Percentiles rank a stretch among this genome's conserved stretches.
phyloP scores from a whole-genome alignment of 2,329 filamentous ascomycete genomes.

The Cytospora paraplurivora region DNA sequence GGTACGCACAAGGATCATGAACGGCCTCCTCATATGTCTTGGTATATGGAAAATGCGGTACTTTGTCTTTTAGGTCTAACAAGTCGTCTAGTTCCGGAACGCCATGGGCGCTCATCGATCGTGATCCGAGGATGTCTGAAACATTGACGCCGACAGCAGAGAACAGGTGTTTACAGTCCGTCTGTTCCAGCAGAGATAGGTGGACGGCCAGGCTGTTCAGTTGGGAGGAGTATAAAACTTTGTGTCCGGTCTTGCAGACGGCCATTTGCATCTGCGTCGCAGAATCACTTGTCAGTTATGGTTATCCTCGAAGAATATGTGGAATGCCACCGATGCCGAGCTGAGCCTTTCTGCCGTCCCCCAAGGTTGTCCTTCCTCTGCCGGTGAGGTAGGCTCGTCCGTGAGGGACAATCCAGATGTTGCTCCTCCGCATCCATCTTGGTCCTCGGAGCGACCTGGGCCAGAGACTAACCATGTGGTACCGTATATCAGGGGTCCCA shows the following conservation, averaged over 20 bases:
- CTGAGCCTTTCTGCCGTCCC: too few relatives aligned
- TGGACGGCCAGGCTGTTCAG: conserved; percentile 30
- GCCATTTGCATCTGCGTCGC: conserved; percentile 29
- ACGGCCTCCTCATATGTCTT: conserved; percentile 29
- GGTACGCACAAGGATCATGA: conserved; percentile 19
- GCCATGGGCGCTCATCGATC: not conserved
- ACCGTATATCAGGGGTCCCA: conserved; percentile 30
- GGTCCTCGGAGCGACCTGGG: not conserved
- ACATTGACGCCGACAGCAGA: conserved; percentile 25
- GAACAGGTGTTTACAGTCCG: conserved; percentile 29
- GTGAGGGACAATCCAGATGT: too few relatives aligned
- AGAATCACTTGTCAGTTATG: not conserved
- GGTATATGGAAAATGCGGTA: conserved; percentile 28
- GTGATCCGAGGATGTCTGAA: conserved; percentile 26
- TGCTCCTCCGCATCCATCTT: not conserved
- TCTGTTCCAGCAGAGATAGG: conserved; percentile 27
- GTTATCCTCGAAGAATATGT: not conserved
- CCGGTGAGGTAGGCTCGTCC: not conserved
- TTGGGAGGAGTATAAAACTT: conserved; percentile 31
- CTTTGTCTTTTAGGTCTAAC: conserved; percentile 14
- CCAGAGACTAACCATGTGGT: conserved; percentile 27
- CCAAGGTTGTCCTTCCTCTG: not conserved
- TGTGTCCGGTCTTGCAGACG: conserved; percentile 31
- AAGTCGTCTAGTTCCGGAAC: conserved; percentile 30
- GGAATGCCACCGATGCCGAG: not conserved